These are phyloP conservation scores for Penicillium glabrum DNA, from an alignment of 2,329 filamentous ascomycete genomes.

Conservation along the genomic window DNA sequence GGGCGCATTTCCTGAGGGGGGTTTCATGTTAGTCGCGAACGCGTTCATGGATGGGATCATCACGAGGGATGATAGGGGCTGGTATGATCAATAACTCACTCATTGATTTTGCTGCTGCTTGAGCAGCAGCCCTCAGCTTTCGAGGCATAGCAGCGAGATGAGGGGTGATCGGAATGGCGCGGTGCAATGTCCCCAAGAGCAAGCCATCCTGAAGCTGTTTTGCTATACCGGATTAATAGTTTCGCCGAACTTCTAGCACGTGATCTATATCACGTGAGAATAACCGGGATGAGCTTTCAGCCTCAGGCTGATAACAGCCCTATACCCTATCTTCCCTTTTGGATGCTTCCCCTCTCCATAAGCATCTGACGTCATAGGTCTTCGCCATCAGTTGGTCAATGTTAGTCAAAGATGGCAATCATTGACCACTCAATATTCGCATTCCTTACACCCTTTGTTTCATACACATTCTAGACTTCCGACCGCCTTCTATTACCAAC, in stretches of 20 bases:
- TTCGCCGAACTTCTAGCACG: background rate
- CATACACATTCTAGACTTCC: background rate
- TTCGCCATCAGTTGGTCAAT: background rate
- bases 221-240: constrained; percentile 13
- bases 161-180: background rate
- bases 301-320: constrained; percentile 1
- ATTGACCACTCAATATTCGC: background rate
- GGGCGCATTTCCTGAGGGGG: constrained; percentile 40
- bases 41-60: constrained; percentile 6
- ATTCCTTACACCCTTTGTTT: background rate
- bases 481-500: background rate
- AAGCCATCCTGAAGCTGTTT: constrained; percentile 15
- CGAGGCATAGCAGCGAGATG: constrained; percentile 39
- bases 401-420: background rate
- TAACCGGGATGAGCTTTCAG: background rate
- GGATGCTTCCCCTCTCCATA: background rate
- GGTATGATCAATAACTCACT: constrained; percentile 31
- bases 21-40: constrained; percentile 18
- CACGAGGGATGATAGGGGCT: background rate
- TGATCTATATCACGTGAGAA: background rate
- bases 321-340: background rate
- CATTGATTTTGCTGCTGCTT: constrained; percentile 48
- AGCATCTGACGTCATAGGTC: background rate
- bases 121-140: constrained; percentile 47
- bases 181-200: constrained; percentile 5